Evolutionary conservation across 371 early-diverging fungal species (phyloP).

Genomic region (Actinomortierella ambigua): DNA sequence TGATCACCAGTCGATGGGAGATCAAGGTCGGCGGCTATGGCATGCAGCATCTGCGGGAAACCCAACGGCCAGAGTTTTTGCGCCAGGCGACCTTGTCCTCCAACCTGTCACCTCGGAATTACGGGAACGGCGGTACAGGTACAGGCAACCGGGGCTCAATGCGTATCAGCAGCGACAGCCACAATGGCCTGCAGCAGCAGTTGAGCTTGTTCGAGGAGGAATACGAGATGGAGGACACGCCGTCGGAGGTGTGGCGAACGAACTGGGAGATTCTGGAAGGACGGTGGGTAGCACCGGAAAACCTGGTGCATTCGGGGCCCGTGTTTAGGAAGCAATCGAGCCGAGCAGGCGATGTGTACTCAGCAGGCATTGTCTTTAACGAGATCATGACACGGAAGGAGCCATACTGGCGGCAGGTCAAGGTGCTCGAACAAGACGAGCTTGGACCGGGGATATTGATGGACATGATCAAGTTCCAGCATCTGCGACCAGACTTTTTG

Average conservation of each 20-base stretch:
- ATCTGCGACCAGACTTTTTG: constrained; percentile 40
- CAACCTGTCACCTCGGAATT: background rate
- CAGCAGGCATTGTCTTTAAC: constrained; percentile 55
- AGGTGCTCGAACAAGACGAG: constrained; percentile 15
- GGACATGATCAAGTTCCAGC: constrained; percentile 31
- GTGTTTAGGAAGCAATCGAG: constrained; percentile 21
- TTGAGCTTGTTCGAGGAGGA: background rate
- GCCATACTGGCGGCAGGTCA: constrained; percentile 46
- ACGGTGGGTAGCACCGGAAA: constrained; percentile 40
- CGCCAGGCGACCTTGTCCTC: background rate
- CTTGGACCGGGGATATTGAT: constrained; percentile 5
- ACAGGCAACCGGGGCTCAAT: constrained; percentile 9
- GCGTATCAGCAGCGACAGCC: constrained; percentile 23
- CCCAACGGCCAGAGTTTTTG: constrained; percentile 24
- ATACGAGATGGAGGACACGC: constrained; percentile 15
- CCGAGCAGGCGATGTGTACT: constrained; percentile 31
- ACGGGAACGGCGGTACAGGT: background rate
- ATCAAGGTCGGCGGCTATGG: constrained; percentile 60
- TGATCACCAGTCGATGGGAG: constrained; percentile 59
- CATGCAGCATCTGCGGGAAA: constrained; percentile 30
- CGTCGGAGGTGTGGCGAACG: constrained; percentile 7
- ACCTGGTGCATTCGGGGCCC: constrained; percentile 16
- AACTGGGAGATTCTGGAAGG: constrained; percentile 27
- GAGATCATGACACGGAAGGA: constrained; percentile 55
- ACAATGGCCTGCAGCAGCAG: background rate